A percentile compares a stretch with the other conserved stretches of the same genome.
phyloP scores from a whole-genome alignment of 352 stramenopile species.

The Peronospora belbahrii region DNA sequence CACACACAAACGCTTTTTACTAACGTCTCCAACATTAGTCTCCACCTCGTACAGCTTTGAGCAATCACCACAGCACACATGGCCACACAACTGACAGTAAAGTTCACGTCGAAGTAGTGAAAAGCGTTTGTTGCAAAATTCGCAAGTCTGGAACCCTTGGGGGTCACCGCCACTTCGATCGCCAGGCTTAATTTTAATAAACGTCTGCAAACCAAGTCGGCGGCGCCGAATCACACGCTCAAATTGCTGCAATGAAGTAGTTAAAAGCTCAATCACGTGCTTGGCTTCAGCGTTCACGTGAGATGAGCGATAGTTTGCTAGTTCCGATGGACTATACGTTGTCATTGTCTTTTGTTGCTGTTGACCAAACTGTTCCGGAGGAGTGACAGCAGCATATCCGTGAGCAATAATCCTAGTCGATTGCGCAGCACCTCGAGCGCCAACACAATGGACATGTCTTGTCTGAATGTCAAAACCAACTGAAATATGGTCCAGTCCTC shows the following conservation, averaged over 20 bases:
- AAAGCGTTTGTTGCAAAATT: conserved; percentile 40
- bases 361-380: conserved; percentile 29
- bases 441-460: conserved; percentile 21
- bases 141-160: conserved; percentile 20
- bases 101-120: conserved; percentile 41
- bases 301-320: conserved; percentile 30
- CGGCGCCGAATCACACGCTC: conserved; percentile 62
- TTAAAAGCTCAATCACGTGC: conserved; percentile 48
- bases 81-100: conserved; percentile 51
- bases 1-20: conserved; percentile 46
- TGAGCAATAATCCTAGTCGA: conserved; percentile 47
- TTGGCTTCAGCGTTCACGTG: conserved; percentile 58
- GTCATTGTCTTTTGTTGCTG: conserved; percentile 17
- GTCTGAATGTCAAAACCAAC: conserved; percentile 56
- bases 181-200: conserved; percentile 31
- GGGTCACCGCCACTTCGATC: conserved; percentile 4
- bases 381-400: conserved; percentile 45
- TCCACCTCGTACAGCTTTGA: conserved; percentile 53
- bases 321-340: conserved; percentile 20
- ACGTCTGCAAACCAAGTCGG: conserved; percentile 58
- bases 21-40: conserved; percentile 29
- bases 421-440: conserved; percentile 14
- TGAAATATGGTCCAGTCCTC: conserved; percentile 41
- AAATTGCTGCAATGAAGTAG: conserved; percentile 46
- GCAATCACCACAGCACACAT: conserved; percentile 46